Percentiles rank a stretch among this genome's conserved stretches.
These are phyloP conservation scores for Calonectria naviculata DNA, from an alignment of 2,329 filamentous ascomycete genomes.

Conservation along the genomic window DNA sequence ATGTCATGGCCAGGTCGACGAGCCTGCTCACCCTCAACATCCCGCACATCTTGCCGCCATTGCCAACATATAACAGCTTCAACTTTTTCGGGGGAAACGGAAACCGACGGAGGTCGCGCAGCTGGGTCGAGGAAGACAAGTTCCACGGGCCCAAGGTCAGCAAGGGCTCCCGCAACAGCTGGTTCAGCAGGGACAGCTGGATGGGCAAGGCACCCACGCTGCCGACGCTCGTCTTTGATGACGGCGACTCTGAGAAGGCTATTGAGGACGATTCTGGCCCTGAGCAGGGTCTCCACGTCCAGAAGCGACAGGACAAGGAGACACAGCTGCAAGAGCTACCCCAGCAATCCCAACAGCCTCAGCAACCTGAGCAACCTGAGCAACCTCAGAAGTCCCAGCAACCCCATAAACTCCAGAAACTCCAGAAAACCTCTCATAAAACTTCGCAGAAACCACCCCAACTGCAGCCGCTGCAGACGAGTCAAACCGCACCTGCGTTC, in stretches of 20 bases:
- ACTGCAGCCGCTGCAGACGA: conserved; percentile 22
- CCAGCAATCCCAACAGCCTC: neutral
- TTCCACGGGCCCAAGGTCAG: conserved; percentile 59
- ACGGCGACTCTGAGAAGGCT: conserved; percentile 36
- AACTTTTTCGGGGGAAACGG: conserved; percentile 41
- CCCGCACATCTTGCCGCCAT: conserved; percentile 46
- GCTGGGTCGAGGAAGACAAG: conserved; percentile 63
- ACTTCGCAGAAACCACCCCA: neutral
- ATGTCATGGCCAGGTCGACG: conserved; percentile 37
- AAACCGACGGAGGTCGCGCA: conserved; percentile 40
- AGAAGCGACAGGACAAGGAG: conserved; percentile 28
- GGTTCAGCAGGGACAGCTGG: conserved; percentile 48
- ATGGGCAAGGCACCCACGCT: conserved; percentile 49
- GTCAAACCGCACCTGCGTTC: conserved; percentile 36
- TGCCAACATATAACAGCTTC: conserved; percentile 47
- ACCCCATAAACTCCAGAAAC: too few species aligned
- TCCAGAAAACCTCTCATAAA: neutral
- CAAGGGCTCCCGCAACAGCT: conserved; percentile 41
- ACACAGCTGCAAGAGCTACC: neutral
- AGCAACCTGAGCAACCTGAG: neutral
- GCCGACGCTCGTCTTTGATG: conserved; percentile 44
- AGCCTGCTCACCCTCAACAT: conserved; percentile 45
- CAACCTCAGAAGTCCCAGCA: neutral
- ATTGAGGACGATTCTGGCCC: conserved; percentile 15
- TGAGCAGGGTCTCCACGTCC: conserved; percentile 27